Evolutionary conservation across 805 yeast species (phyloP), one percentile per base, ranked within the genome.

Genomic region (Diddensiella santjacobensis): DNA sequence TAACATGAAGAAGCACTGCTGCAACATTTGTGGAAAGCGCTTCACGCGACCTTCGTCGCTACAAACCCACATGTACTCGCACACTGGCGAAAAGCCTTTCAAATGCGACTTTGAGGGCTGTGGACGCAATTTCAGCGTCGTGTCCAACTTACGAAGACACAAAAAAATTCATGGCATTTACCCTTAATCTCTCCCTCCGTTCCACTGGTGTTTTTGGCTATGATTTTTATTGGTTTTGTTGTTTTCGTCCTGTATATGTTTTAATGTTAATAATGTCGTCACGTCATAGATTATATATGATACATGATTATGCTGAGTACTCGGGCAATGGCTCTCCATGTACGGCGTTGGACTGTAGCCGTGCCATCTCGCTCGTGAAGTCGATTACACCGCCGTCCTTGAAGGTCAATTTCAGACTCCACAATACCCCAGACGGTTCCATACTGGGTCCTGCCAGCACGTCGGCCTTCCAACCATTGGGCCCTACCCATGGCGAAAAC

Each of bases 121-220:
- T 64, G 84, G 81, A 0, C 79, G 83, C 55, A 61, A 75, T 3
- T 89, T 88, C 62, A 77, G 83, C 19, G 96, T 89, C 26, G 79
- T 88, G 58, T 80, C 88, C 26, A 88, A 88, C 63, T 79, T 89
- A 83, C 76, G 87, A n/a, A 73, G 96, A 52, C 96, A 88, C 66
- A 74, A 77, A 55, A 81, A 79, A 63, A 71, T 85, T 40, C 96
- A 87, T 49, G 41, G 41, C 15, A 15, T 20, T 10, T 38, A 38
- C 24, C 15, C 41, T 8, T 38, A 19, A 18, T 11, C 17, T 8
- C n/a, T 15, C 17, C n/a, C 13, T 8, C 13, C 13, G 13, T 13
- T 26, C 8, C 11, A 26, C 13, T 26, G 31, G 31, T 26, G 10
- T 17, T 35, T 8, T 35, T 35, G 38, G 15, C 17, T 13, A 6